These are phyloP conservation scores for Clarireedia paspali DNA, from an alignment of 2,329 filamentous ascomycete species.

Conservation along the genomic window DNA sequence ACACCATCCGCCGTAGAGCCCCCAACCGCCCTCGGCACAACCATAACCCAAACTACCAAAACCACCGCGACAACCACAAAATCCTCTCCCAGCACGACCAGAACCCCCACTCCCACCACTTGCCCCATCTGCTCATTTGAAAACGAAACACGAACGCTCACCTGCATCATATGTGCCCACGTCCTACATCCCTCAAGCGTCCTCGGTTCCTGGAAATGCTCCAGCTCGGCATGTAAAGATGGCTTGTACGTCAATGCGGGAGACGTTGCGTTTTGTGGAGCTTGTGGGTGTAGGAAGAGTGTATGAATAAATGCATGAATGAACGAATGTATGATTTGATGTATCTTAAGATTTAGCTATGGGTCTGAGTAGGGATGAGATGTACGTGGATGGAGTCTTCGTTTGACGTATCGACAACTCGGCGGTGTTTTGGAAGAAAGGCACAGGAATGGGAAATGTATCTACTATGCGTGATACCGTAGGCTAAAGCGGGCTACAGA, in stretches of 20 bases:
- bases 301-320: background rate
- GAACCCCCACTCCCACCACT: slow-evolving; percentile 25
- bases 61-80: no score
- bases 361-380: background rate
- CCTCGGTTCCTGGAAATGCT: slow-evolving; percentile 56
- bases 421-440: no score
- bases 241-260: slow-evolving; percentile 59
- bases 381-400: background rate
- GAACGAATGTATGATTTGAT: background rate
- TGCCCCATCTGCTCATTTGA: slow-evolving; percentile 57
- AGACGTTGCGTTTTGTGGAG: slow-evolving; percentile 61
- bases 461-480: no score
- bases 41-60: background rate
- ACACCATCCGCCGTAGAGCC: no score
- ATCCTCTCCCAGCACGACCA: background rate
- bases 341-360: background rate
- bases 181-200: slow-evolving; percentile 52
- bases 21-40: background rate
- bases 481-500: no score
- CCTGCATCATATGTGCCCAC: slow-evolving; percentile 63
- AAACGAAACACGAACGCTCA: slow-evolving; percentile 47
- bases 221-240: slow-evolving; percentile 44
- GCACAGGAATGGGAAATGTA: no score
- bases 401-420: background rate
- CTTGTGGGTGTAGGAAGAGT: slow-evolving; percentile 46